Percentiles rank a stretch among this genome's conserved stretches.
Evolutionary conservation across 1,284 basidiomycete species (phyloP).

Genomic region (Ceratobasidium sp.): DNA sequence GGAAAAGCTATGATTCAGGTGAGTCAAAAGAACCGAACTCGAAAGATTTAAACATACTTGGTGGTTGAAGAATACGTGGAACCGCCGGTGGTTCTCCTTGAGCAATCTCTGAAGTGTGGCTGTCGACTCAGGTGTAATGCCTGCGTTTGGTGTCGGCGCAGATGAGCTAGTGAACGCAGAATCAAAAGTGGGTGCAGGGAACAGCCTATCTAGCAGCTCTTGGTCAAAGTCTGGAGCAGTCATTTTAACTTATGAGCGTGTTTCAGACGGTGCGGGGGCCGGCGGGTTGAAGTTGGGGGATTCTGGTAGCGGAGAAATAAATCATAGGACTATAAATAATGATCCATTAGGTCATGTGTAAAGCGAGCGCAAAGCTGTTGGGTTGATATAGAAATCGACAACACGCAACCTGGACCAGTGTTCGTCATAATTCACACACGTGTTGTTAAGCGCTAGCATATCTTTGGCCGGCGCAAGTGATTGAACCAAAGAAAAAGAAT

Average conservation of each 20-base stretch:
- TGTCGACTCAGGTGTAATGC: slow-evolving; percentile 67
- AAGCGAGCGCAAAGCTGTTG: background rate
- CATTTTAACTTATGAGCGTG: too few relatives aligned
- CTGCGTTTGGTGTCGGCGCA: too few relatives aligned
- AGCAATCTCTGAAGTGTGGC: slow-evolving; percentile 63
- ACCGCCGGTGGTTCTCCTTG: slow-evolving; percentile 69
- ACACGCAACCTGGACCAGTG: background rate
- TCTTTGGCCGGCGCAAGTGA: too few relatives aligned
- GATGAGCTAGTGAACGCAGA: slow-evolving; percentile 55
- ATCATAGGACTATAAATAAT: background rate
- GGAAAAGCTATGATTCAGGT: background rate
- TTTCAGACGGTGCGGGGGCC: too few relatives aligned
- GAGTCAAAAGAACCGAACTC: background rate
- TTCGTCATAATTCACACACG: background rate
- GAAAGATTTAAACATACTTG: slow-evolving; percentile 66
- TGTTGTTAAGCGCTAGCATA: too few relatives aligned
- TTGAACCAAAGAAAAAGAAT: too few relatives aligned
- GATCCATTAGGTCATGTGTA: background rate
- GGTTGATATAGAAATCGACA: background rate
- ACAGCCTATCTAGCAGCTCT: slow-evolving; percentile 56
- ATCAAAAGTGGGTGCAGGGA: slow-evolving; percentile 59
- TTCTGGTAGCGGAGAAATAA: slow-evolving; percentile 8
- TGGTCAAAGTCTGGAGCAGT: slow-evolving; percentile 26
- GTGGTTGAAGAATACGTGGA: slow-evolving; percentile 75
- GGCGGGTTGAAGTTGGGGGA: background rate